Conservation (phyloP, 2,329 filamentous ascomycete species). For the Eurotiales sp. region DNA sequence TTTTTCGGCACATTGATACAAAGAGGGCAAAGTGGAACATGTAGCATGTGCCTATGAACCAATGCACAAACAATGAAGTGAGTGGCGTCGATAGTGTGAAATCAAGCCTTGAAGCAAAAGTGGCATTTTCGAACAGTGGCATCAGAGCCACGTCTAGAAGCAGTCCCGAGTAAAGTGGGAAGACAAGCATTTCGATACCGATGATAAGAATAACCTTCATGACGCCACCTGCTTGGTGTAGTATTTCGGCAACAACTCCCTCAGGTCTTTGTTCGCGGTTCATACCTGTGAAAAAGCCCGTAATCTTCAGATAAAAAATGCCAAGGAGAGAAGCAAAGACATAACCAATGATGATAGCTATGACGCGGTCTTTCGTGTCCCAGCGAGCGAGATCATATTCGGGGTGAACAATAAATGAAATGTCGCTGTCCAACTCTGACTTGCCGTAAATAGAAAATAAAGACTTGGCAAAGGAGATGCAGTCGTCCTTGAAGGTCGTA, state of each 20-base stretch:
- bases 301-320: constrained; percentile 73
- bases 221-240: constrained; percentile 92
- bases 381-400: constrained; percentile 64
- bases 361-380: constrained; percentile 63
- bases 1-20: constrained; percentile 97
- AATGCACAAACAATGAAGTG: constrained; percentile 93
- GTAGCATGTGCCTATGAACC: constrained; percentile 97
- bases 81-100: constrained; percentile 78
- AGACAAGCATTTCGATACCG: constrained; percentile 97
- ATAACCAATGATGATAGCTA: constrained; percentile 80
- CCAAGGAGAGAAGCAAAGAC: constrained; percentile 69
- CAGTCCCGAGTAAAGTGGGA: constrained; percentile 91
- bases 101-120: constrained; percentile 68
- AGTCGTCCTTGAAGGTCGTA: constrained; percentile 21
- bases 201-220: constrained; percentile 98
- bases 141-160: constrained; percentile 84
- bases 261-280: constrained; percentile 59
- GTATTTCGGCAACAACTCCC: constrained; percentile 68
- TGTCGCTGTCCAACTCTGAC: constrained; percentile 25
- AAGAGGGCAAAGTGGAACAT: constrained; percentile 99
- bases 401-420: constrained; percentile 29
- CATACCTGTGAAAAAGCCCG: constrained; percentile 62
- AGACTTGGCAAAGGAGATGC: background rate
- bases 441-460: constrained; percentile 1
- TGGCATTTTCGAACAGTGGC: constrained; percentile 80